These are phyloP conservation scores for Pythium rishiriense DNA, from an alignment of 352 stramenopile genomes.

Conservation along the genomic window DNA sequence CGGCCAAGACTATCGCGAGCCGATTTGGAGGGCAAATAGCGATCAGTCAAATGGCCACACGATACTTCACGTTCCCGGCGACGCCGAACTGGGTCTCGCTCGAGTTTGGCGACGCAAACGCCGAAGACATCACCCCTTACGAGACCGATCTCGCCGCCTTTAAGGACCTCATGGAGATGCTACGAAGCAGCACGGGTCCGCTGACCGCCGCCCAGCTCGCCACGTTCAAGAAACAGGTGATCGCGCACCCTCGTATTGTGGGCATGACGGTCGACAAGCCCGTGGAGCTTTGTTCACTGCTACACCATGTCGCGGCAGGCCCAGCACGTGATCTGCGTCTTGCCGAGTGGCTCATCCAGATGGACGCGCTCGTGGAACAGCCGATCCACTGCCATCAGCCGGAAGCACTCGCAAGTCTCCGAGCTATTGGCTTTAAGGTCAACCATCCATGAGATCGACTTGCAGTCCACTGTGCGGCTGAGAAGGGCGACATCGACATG, in stretches of 20 bases:
- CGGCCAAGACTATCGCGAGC: slow-evolving; percentile 9
- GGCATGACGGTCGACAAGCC: neutral
- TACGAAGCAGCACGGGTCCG: slow-evolving; percentile 8
- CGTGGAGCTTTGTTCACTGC: slow-evolving; percentile 3
- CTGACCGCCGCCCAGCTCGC: neutral
- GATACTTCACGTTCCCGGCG: slow-evolving; percentile 7
- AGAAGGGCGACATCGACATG: neutral
- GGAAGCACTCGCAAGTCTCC: neutral
- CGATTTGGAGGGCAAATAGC: neutral
- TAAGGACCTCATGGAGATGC: slow-evolving; percentile 20
- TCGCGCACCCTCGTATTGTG: neutral
- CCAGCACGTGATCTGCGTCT: slow-evolving; percentile 26
- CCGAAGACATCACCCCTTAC: neutral
- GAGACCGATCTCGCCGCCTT: neutral
- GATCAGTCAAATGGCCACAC: neutral
- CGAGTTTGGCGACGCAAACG: neutral
- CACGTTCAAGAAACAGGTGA: slow-evolving; percentile 10
- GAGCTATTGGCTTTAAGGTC: too few relatives aligned
- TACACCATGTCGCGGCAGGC: slow-evolving; percentile 35
- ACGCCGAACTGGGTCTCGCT: neutral
- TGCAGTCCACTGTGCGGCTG: slow-evolving; percentile 13
- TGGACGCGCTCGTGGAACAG: slow-evolving; percentile 19
- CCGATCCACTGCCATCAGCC: neutral
- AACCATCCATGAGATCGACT: neutral
- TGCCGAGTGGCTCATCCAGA: slow-evolving; percentile 40